These are phyloP conservation scores for Boechera retrofracta DNA, from an alignment of 345 rosid species.

Conservation along the genomic window DNA sequence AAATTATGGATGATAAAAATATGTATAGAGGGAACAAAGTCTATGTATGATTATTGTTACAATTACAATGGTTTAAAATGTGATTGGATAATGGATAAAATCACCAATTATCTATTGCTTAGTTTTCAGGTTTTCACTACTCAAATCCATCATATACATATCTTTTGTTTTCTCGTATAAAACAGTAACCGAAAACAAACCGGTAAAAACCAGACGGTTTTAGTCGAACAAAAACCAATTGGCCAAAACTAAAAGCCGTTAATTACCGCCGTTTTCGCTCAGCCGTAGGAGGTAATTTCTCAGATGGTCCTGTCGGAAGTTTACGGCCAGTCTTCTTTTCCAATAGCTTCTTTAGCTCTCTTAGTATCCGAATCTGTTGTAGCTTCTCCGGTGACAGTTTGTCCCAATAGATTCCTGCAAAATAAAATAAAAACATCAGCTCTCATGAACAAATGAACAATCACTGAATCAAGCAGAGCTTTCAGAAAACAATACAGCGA, in stretches of 20 bases:
- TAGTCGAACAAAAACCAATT: not conserved
- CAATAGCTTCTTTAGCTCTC: slow-evolving; percentile 70
- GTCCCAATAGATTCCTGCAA: slow-evolving; percentile 82
- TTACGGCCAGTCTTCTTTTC: slow-evolving; percentile 70
- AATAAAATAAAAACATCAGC: not conserved
- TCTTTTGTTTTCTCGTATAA: not conserved
- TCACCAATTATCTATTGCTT: not conserved
- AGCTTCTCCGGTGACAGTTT: slow-evolving; percentile 84
- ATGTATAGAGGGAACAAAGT: not conserved
- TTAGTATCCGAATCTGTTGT: slow-evolving; percentile 72
- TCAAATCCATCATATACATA: not conserved
- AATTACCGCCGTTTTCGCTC: slow-evolving; percentile 47
- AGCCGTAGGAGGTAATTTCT: slow-evolving; percentile 78
- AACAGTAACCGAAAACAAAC: slow-evolving; percentile 3
- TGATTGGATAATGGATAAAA: not conserved
- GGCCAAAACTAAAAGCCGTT: not conserved
- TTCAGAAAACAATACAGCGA: not conserved
- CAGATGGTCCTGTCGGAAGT: slow-evolving; percentile 75
- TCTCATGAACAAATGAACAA: not conserved
- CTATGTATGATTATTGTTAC: not conserved
- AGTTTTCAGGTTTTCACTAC: not conserved
- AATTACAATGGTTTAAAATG: not conserved
- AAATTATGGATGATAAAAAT: not conserved
- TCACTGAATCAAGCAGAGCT: not conserved
- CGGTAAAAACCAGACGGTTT: slow-evolving; percentile 5